These are phyloP conservation scores for Aurantiochytrium sp. DNA, from an alignment of 108 stramenopile genomes.

Conservation along the genomic window DNA sequence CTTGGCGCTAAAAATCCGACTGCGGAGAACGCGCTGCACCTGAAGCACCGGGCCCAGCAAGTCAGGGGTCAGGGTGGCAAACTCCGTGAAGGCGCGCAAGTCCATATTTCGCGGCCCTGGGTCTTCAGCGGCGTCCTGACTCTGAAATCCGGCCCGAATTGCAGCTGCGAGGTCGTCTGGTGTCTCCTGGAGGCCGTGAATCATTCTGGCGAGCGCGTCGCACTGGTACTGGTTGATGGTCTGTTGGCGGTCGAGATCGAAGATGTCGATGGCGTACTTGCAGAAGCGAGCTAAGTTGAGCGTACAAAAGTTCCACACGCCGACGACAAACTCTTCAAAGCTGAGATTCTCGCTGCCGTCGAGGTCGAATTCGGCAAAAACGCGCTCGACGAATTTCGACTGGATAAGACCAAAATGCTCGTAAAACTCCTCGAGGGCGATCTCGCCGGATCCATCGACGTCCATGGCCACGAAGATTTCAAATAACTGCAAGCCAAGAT, in stretches of 20 bases:
- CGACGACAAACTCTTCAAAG: slow-evolving; percentile 10
- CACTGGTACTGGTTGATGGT: slow-evolving; percentile 13
- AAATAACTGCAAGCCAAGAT: background rate
- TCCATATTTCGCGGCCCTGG: background rate
- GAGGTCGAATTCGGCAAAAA: background rate
- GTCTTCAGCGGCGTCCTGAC: too few species aligned
- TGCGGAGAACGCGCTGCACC: background rate
- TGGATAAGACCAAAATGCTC: background rate
- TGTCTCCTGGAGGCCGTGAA: background rate
- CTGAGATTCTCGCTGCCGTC: background rate
- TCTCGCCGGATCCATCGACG: background rate
- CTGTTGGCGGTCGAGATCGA: background rate
- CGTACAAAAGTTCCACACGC: slow-evolving; percentile 25
- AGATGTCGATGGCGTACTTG: background rate
- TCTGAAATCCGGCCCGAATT: too few species aligned
- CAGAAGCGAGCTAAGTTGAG: background rate
- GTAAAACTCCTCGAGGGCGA: background rate
- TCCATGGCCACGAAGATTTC: background rate
- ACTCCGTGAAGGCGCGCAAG: background rate
- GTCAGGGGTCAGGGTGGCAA: background rate
- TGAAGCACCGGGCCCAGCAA: background rate
- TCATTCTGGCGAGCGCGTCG: background rate
- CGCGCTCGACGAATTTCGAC: background rate
- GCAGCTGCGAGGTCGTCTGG: background rate
- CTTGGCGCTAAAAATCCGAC: background rate